Base-by-base conservation (phyloP, 208 protist genomes). In the Jaenimonas drosophilae region DNA sequence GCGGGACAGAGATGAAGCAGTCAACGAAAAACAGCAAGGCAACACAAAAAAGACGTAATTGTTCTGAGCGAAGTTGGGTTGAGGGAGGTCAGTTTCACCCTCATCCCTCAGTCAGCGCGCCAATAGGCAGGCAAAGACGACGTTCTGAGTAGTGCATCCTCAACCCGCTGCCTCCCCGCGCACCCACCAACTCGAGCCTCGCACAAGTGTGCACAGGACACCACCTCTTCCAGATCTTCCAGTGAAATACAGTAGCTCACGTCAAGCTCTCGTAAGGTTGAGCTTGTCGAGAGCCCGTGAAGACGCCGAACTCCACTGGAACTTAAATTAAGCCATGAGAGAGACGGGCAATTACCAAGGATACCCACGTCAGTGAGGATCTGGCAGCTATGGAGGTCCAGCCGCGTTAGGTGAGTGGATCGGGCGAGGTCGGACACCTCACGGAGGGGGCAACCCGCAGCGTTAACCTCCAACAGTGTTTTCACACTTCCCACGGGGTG, bases 161-260 rank as follows among this genome's bases (percentile, higher is more conserved):
- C n/a, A n/a, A n/a, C n/a, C n/a, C n/a, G n/a, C n/a, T n/a, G n/a
- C n/a, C n/a, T n/a, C n/a, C n/a, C n/a, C n/a, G n/a, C n/a, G n/a
- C n/a, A n/a, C n/a, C n/a, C n/a, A n/a, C n/a, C n/a, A n/a, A n/a
- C n/a, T n/a, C n/a, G n/a, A n/a, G n/a, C n/a, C n/a, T n/a, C n/a
- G n/a, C n/a, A n/a, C n/a, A n/a, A n/a, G n/a, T n/a, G n/a, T n/a
- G n/a, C n/a, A n/a, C n/a, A n/a, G n/a, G n/a, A n/a, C n/a, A n/a
- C n/a, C n/a, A n/a, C n/a, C n/a, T n/a, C n/a, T n/a, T n/a, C n/a
- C n/a, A 56, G 25, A 26, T 26, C 46, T 5, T 4, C 23, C 14
- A 53, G 49, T 2, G 40, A 49, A 14, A 38, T 26, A 37, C 57
- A 64, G 43, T 49, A 64, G 28, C 57, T 39, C 16, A 63, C 41